phyloP scores from a whole-genome alignment of 495 filamentous ascomycete species.

The Penicillium cataractarum region DNA sequence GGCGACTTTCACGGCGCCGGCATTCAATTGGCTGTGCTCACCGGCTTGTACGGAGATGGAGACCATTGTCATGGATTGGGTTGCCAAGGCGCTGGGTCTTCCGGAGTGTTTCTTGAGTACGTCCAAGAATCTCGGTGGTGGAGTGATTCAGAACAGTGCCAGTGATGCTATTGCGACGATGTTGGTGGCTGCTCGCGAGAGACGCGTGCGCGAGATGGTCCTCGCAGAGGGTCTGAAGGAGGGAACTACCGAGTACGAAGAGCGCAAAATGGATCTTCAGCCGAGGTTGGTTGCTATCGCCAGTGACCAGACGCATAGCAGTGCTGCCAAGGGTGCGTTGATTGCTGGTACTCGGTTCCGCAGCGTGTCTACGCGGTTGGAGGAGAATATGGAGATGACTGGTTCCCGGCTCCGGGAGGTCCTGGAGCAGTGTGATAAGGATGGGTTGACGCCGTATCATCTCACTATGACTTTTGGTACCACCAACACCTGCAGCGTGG shows the following conservation, averaged over 20 bases:
- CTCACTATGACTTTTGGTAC: constrained; percentile 85
- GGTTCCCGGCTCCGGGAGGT: constrained; percentile 59
- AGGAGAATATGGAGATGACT: constrained; percentile 72
- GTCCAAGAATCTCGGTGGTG: constrained; percentile 73
- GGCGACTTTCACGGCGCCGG: constrained; percentile 82
- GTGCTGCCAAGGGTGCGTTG: constrained; percentile 83
- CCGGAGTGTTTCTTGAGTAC: constrained; percentile 78
- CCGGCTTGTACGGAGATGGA: constrained; percentile 96
- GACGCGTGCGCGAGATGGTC: constrained; percentile 62
- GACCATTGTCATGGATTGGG: constrained; percentile 92
- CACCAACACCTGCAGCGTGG: constrained; percentile 84
- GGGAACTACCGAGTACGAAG: constrained; percentile 46
- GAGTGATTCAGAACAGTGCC: constrained; percentile 93
- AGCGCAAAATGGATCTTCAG: constrained; percentile 66
- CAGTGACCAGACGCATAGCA: constrained; percentile 78
- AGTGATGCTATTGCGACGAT: constrained; percentile 86
- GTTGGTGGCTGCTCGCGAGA: constrained; percentile 87
- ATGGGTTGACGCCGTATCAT: constrained; percentile 82
- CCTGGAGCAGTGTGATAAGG: constrained; percentile 62
- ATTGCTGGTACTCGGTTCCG: constrained; percentile 83
- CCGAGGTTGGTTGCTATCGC: constrained; percentile 78
- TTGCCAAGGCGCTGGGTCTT: constrained; percentile 72
- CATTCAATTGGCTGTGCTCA: constrained; percentile 97
- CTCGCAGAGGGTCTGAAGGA: constrained; percentile 54
- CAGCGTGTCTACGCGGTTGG: constrained; percentile 60